Evolutionary conservation across 2,329 filamentous ascomycete genomes (phyloP), one percentile per base, ranked within the genome.

Genomic region (Chaetomium sp.): DNA sequence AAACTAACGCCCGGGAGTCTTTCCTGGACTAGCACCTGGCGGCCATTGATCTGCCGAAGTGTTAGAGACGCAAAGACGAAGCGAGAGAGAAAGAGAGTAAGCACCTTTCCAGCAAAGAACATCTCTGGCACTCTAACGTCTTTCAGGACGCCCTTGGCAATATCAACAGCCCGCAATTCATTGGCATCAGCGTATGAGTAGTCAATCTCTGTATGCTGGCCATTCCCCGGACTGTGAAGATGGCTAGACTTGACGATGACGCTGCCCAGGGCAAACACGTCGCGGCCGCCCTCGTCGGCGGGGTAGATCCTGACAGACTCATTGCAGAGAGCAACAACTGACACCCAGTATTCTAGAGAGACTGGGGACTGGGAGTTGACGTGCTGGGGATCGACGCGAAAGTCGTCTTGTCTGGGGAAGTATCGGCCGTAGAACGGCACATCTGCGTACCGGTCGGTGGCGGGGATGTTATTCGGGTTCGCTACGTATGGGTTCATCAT

Each of bases 371-470:
- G 14, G 1, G 67, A 67, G 52, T 63, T 64, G 56, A 64, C 44
- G 45, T 70, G 64, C 46, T 61, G 11, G 4, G n/a, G 46, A 40
- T 65, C 61, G n/a, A 12, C 42, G 11, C 40, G 44, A 47, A 71
- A 71, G 53, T 71, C 69, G 52, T 63, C 59, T 2, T 57, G 55
- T 36, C 54, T 59, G 6, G 67, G 66, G 14, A 51, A 54, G 53
- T 70, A 71, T 9, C 69, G 64, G 53, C 68, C 69, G 52, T 67
- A 71, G 36, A 66, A 56, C 2, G 68, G 67, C 11, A 67, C 55
- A 53, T 67, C 67, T 1, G 62, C 62, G 44, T 70, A 69, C 32
- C 43, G 43, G 46, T 71, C 69, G 14, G 52, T 63, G 11, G 53
- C 6, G 2, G 68, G 69, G 45, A 71, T 69, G 34, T 69, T 62